Base-by-base conservation (phyloP, 2,329 filamentous ascomycete species). In the Pseudogymnoascus pannorum region DNA sequence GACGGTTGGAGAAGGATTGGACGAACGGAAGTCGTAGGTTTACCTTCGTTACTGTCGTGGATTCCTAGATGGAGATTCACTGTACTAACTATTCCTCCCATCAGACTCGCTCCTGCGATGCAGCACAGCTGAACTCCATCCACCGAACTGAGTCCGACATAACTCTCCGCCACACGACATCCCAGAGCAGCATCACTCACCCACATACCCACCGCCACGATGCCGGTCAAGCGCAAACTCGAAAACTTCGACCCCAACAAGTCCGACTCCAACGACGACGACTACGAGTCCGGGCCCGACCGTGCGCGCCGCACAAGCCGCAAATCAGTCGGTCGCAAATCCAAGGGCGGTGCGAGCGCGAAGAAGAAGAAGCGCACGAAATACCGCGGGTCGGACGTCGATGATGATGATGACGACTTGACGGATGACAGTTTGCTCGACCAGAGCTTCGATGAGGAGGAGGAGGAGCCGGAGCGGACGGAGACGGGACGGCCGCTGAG, bases 221-320 rank as follows among this genome's bases (percentile, higher is more conserved):
- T 31, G 35, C 58, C 57, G 12, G 33, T 60, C 38, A 72, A 72
- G 67, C 71, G 85, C 60, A 87, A 86, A 77, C 73, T 84, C 61
- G 79, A 84, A 65, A 77, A 78, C 60, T 87, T 87, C 66, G 85
- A 88, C 71, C 83, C 82, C 2, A 87, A 87, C 71, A 81, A 85
- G 70, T 87, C 85, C 58, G 85, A 88, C 66, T 78, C 85, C 2
- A 81, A 85, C 58, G 85, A 88, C 69, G 83, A 85, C 66, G 86
- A 86, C 71, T 88, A 87, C 68, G 81, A 85, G 62, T 84, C 84
- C 14, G 71, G 73, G 14, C 77, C 79, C 66, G 76, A 74, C 24
- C 74, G 75, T 29, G 75, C 79, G 14, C 74, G 74, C 60, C 80
- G 77, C 65, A 78, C 77, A 60, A 68, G 74, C 4, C 76, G 77